A percentile compares a stretch with the other conserved stretches of the same genome.
These are phyloP conservation scores for Calocera cornea DNA, from an alignment of 768 basidiomycete genomes.

Conservation along the genomic window DNA sequence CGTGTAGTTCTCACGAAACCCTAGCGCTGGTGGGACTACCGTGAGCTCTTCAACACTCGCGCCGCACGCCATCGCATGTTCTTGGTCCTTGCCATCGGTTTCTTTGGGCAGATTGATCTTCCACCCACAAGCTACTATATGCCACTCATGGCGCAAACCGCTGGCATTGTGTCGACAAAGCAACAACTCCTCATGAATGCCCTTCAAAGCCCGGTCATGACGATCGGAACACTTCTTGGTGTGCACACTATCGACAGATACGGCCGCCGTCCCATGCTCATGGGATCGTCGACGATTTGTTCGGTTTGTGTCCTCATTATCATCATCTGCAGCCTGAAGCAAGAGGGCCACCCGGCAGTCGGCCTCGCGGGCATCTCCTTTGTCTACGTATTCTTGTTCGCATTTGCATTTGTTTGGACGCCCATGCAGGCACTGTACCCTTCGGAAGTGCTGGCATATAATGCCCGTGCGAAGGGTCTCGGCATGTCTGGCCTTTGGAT, in stretches of 20 bases:
- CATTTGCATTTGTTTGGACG: constrained; percentile 23
- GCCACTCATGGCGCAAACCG: constrained; percentile 24
- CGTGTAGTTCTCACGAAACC: constrained; percentile 11
- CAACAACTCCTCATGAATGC: constrained; percentile 21
- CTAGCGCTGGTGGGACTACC: constrained; percentile 3
- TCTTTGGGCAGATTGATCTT: constrained; percentile 18
- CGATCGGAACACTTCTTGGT: constrained; percentile 25
- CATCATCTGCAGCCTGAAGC: constrained; percentile 25
- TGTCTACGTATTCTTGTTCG: constrained; percentile 18
- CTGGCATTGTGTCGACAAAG: constrained; percentile 24
- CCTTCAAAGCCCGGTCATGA: constrained; percentile 24
- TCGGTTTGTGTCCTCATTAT: constrained; percentile 23
- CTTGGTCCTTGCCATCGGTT: constrained; percentile 16
- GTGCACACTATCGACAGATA: constrained; percentile 24
- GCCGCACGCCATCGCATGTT: constrained; percentile 16
- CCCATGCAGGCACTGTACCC: constrained; percentile 22
- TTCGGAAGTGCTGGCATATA: constrained; percentile 17
- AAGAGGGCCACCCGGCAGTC: constrained; percentile 18
- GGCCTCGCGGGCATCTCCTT: constrained; percentile 24
- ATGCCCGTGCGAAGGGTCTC: constrained; percentile 20
- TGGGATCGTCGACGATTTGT: constrained; percentile 21
- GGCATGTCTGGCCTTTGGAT: constrained; percentile 18
- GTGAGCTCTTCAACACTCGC: constrained; percentile 15
- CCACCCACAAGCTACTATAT: constrained; percentile 23
- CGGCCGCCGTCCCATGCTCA: constrained; percentile 24